Evolutionary conservation across 2,329 filamentous ascomycete species (phyloP).

Genomic region (Hypocrella siamensis): DNA sequence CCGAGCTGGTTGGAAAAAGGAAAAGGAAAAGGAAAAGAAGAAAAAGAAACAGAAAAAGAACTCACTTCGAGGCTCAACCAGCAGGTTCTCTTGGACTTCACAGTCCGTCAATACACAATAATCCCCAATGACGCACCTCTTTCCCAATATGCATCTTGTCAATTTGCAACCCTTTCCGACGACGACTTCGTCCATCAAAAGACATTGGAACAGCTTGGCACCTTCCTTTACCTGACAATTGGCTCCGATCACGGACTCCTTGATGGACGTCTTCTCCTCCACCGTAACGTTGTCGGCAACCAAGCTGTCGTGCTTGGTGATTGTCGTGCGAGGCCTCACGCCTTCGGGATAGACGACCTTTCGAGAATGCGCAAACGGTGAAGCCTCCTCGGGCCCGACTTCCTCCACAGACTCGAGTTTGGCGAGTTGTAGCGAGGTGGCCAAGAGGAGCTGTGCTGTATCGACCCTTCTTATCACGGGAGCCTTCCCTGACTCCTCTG

Average conservation of each 20-base stretch:
- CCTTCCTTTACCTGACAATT: constrained; percentile 76
- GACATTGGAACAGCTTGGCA: constrained; percentile 72
- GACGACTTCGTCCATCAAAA: constrained; percentile 84
- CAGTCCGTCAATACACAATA: constrained; percentile 71
- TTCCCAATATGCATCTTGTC: constrained; percentile 75
- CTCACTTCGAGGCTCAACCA: constrained; percentile 66
- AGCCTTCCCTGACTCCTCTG: constrained; percentile 22
- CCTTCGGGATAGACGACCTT: constrained; percentile 77
- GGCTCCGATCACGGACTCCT: constrained; percentile 76
- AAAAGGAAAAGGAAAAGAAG: not conserved
- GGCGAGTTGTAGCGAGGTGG: constrained; percentile 71
- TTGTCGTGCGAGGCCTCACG: constrained; percentile 65
- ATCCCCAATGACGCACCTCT: constrained; percentile 68
- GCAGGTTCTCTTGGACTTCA: constrained; percentile 79
- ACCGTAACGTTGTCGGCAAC: constrained; percentile 81
- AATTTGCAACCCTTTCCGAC: constrained; percentile 74
- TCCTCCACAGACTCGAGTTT: constrained; percentile 63
- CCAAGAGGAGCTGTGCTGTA: constrained; percentile 65
- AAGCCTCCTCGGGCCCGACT: constrained; percentile 37
- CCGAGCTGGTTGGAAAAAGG: no score
- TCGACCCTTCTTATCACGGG: constrained; percentile 79
- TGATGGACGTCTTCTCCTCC: constrained; percentile 81
- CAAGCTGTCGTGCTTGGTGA: constrained; percentile 68
- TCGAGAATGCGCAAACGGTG: constrained; percentile 59
- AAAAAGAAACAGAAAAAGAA: constrained; percentile 7